A percentile compares a stretch with the other conserved stretches of the same genome.
Conservation (phyloP, 2,329 filamentous ascomycete genomes). For the Ceratocystis eucalypticola region DNA sequence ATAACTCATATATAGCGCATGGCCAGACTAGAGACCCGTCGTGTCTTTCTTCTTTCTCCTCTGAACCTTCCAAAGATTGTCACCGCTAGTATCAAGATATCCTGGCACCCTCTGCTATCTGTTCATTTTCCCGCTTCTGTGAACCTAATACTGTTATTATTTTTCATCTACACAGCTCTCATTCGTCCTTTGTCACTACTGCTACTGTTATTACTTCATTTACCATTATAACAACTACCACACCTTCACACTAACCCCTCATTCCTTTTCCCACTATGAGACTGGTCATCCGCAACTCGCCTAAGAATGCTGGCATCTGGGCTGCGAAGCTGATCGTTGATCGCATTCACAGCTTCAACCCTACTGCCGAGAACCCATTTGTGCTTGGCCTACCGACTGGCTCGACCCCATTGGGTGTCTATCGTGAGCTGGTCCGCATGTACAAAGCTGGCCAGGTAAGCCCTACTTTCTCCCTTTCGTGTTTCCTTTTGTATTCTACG, state of each 20-base stretch:
- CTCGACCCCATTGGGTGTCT: slow-evolving; percentile 65
- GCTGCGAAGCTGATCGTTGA: slow-evolving; percentile 73
- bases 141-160: too few species aligned
- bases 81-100: neutral
- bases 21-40: neutral
- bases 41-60: neutral
- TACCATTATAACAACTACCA: slow-evolving; percentile 11
- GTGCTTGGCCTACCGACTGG: slow-evolving; percentile 74
- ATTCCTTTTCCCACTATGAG: slow-evolving; percentile 43
- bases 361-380: slow-evolving; percentile 59
- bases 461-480: neutral
- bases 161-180: too few species aligned
- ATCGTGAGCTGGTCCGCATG: slow-evolving; percentile 58
- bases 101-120: too few species aligned
- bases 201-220: neutral
- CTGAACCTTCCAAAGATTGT: neutral
- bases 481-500: slow-evolving; percentile 17
- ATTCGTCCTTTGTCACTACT: neutral
- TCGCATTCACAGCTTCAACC: slow-evolving; percentile 64
- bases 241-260: slow-evolving; percentile 11
- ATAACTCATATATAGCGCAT: neutral
- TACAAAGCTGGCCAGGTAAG: slow-evolving; percentile 51
- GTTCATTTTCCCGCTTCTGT: too few species aligned
- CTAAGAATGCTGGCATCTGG: slow-evolving; percentile 54
- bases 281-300: slow-evolving; percentile 68